Evolutionary conservation across 805 yeast genomes (phyloP), one percentile per base, ranked within the genome.

Genomic region (Spathaspora gorwiae): DNA sequence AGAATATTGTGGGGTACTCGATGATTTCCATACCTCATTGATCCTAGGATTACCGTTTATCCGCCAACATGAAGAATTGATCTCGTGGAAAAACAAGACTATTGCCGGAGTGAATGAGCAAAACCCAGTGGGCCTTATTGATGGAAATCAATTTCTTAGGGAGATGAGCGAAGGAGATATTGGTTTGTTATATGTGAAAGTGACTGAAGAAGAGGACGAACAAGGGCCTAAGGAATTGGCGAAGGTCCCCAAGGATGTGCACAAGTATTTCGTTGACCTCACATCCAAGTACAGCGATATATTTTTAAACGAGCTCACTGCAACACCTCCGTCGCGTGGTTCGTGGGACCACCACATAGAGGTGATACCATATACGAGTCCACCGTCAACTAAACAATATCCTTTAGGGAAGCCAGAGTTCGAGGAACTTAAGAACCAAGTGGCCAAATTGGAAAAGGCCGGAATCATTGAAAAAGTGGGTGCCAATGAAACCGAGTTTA

Each of bases 381-480:
- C 42, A 13, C 42, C 42, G 7, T 7, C 26, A 7, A 35, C 32
- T 8, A 39, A 39, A 39, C 42, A 39, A 15, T 39, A 39, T 30
- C 42, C 42, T 8, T 26, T 39, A 2, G 42, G 42, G 31, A 12
- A 29, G 6, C 42, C 42, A 8, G 42, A 39, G 19, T 12, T n/a
- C 14, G 42, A 39, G 15, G 42, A 39, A 30, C 30, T 39, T 15
- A 26, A 11, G 11, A 10, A 13, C 8, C 42, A 39, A 15, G 42
- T 39, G 13, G 14, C 12, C 11, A 37, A 37, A 19, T 24, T 37
- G 26, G 11, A 14, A 10, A 19, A 37, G n/a, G 39, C 29, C 11
- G 39, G 39, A 10, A 14, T 37, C 26, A 10, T 37, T 12, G 29
- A 10, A 8, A 9, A 37, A 13, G 27, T 37, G 12, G 29, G 26